Evolutionary conservation across 1,284 basidiomycete species (phyloP).

Genomic region (Puccinia horiana): DNA sequence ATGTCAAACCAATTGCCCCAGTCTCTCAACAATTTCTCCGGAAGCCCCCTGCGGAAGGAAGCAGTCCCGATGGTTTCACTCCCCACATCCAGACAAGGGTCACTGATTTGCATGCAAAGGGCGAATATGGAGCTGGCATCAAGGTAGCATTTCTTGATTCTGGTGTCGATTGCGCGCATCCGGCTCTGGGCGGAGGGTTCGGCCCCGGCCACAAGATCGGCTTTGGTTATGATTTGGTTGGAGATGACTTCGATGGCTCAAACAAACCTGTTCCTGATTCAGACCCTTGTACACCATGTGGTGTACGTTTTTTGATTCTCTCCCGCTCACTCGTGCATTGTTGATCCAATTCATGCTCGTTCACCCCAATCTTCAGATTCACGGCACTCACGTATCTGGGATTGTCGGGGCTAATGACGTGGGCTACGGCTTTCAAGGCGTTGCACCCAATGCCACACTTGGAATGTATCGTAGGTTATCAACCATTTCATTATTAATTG

Average conservation of each 20-base stretch:
- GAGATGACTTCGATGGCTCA: neutral
- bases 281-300: constrained; percentile 36
- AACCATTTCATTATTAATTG: neutral
- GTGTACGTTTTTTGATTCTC: neutral
- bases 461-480: constrained; percentile 39
- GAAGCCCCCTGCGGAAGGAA: neutral
- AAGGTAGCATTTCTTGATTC: constrained; percentile 56
- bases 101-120: constrained; percentile 58
- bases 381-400: constrained; percentile 45
- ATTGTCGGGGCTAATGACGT: constrained; percentile 40
- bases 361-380: neutral
- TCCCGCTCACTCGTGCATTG: neutral
- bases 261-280: neutral
- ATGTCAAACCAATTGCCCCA: neutral
- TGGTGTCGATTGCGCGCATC: constrained; percentile 67
- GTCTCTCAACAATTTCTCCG: neutral
- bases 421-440: constrained; percentile 33
- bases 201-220: constrained; percentile 68
- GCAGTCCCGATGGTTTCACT: constrained; percentile 2
- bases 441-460: constrained; percentile 43
- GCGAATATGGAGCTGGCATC: constrained; percentile 30
- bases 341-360: neutral
- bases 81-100: constrained; percentile 65
- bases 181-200: constrained; percentile 67
- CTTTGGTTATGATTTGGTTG: constrained; percentile 65